Conservation (phyloP, 306 rosid species). For the Vicia sativa region DNA sequence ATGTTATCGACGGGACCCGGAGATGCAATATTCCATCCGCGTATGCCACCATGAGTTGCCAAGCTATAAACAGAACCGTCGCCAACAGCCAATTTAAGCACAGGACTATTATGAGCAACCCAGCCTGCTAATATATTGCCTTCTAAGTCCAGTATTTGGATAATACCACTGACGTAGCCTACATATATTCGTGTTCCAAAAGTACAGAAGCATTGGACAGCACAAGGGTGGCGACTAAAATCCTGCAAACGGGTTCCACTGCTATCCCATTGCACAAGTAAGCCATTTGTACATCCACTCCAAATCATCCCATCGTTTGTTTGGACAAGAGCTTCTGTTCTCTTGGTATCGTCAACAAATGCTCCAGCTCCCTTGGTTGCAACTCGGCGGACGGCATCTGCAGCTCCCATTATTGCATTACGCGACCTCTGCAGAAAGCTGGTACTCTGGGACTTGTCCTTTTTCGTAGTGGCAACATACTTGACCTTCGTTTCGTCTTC, state of each 20-base stretch:
- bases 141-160: constrained; percentile 85
- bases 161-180: constrained; percentile 85
- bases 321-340: constrained; percentile 75
- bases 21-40: constrained; percentile 90
- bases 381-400: constrained; percentile 95
- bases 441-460: constrained; percentile 81
- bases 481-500: constrained; percentile 90
- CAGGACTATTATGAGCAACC: constrained; percentile 94
- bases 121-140: constrained; percentile 84
- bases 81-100: constrained; percentile 77
- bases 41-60: constrained; percentile 96
- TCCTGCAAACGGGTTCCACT: constrained; percentile 84
- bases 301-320: constrained; percentile 87
- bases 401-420: constrained; percentile 95
- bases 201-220: constrained; percentile 87
- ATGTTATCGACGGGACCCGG: constrained; percentile 79
- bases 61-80: constrained; percentile 72
- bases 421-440: constrained; percentile 87
- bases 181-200: constrained; percentile 72
- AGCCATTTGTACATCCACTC: constrained; percentile 96
- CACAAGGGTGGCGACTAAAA: constrained; percentile 68
- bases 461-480: constrained; percentile 73
- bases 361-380: constrained; percentile 97
- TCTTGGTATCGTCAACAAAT: constrained; percentile 78
- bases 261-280: constrained; percentile 92